These are phyloP conservation scores for Lachnellula willkommii DNA, from an alignment of 2,329 filamentous ascomycete genomes.

Conservation along the genomic window DNA sequence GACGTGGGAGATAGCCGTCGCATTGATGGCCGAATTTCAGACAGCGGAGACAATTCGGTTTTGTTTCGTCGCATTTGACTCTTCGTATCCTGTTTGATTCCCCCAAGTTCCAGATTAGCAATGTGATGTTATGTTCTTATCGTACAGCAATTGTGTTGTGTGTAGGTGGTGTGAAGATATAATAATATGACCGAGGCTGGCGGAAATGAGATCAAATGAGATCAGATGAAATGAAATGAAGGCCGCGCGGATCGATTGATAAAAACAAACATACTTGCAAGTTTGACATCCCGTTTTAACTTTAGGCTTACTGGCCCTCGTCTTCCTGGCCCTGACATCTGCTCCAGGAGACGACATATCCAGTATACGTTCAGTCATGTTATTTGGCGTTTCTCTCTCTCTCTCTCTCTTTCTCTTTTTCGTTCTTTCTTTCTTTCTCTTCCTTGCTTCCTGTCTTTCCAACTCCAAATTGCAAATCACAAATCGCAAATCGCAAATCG, in stretches of 20 bases:
- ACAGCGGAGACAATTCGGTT: slow-evolving; percentile 28
- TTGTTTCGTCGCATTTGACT: slow-evolving; percentile 32
- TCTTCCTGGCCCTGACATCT: slow-evolving; percentile 7
- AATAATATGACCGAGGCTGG: no score
- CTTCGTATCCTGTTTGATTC: slow-evolving; percentile 23
- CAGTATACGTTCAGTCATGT: background rate
- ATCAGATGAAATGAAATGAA: background rate
- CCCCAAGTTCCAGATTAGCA: slow-evolving; percentile 1
- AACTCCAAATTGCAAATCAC: background rate
- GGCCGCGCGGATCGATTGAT: background rate
- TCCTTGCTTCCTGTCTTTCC: no score
- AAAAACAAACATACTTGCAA: slow-evolving; percentile 28
- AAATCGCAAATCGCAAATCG: no score
- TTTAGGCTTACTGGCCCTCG: slow-evolving; percentile 29
- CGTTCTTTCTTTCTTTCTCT: no score
- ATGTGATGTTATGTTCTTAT: background rate
- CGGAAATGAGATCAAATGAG: background rate
- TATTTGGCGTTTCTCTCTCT: background rate
- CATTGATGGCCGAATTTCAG: slow-evolving; percentile 28
- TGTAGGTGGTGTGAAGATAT: no score
- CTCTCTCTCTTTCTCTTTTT: no score
- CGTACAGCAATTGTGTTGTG: no score
- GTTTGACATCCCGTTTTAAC: slow-evolving; percentile 31
- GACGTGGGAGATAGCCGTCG: slow-evolving; percentile 27
- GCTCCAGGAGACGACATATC: background rate